phyloP scores from a whole-genome alignment of 2,329 filamentous ascomycete genomes.

The Diaporthe aspalathi region DNA sequence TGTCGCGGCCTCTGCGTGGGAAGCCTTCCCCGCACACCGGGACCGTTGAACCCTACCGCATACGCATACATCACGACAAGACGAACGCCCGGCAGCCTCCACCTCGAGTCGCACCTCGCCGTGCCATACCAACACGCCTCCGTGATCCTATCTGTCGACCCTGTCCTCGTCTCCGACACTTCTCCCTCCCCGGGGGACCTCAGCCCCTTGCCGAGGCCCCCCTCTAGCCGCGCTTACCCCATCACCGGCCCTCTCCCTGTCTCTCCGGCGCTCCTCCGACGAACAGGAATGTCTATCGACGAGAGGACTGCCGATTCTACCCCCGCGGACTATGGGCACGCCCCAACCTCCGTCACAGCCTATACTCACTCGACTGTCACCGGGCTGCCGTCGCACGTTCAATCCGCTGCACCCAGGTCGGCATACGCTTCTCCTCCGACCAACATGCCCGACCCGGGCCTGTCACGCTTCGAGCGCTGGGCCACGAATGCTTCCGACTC shows the following conservation, averaged over 20 bases:
- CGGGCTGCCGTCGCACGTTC: constrained; percentile 24
- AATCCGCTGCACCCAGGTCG: constrained; percentile 27
- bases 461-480: constrained; percentile 67
- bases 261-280: constrained; percentile 13
- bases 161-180: background rate
- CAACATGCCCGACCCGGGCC: constrained; percentile 44
- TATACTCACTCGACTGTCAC: constrained; percentile 33
- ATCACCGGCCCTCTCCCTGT: background rate
- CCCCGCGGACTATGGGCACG: constrained; percentile 50
- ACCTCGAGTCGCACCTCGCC: constrained; percentile 6
- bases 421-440: constrained; percentile 36
- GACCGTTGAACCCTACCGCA: constrained; percentile 39
- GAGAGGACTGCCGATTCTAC: constrained; percentile 29
- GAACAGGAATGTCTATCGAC: constrained; percentile 44
- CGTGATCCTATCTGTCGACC: background rate
- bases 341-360: constrained; percentile 38
- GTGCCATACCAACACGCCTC: background rate
- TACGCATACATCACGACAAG: background rate
- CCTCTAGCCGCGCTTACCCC: background rate
- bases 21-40: constrained; percentile 48
- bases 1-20: constrained; percentile 59
- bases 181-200: constrained; percentile 19
- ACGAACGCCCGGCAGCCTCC: constrained; percentile 30
- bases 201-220: constrained; percentile 44
- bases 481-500: constrained; percentile 67